phyloP scores from a whole-genome alignment of 176 grass and related monocot genomes.

The Musa troglodytarum region DNA sequence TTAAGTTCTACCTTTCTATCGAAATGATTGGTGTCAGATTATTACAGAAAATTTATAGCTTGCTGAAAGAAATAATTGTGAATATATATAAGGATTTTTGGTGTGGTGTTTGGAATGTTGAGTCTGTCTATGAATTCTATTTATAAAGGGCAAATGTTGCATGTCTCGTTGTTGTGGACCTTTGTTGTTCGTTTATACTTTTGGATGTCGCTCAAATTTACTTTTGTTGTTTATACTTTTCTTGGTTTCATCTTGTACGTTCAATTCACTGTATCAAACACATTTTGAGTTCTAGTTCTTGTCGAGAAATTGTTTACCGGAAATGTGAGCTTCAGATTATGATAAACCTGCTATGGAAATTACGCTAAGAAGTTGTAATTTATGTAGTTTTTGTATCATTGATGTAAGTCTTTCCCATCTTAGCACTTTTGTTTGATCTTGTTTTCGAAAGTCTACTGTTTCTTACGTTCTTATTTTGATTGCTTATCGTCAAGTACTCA shows the following conservation, averaged over 20 bases:
- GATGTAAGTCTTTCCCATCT: no score
- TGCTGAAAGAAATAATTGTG: constrained; percentile 1
- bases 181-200: not conserved
- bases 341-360: no score
- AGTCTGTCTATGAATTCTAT: not conserved
- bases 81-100: not conserved
- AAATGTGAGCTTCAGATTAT: no score
- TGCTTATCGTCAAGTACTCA: no score
- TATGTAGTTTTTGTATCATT: no score
- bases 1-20: not conserved
- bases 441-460: no score
- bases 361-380: no score
- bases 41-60: not conserved
- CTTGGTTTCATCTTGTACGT: not conserved
- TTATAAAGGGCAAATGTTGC: not conserved
- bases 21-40: not conserved
- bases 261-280: not conserved
- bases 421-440: no score
- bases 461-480: no score
- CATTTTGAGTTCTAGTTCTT: not conserved
- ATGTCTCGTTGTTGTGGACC: not conserved
- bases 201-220: not conserved
- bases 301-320: not conserved
- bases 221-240: no score
- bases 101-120: not conserved